A percentile compares a stretch with the other conserved stretches of the same genome.
Evolutionary conservation across 2,329 filamentous ascomycete genomes (phyloP).

Genomic region (Aspergillus alliaceus): DNA sequence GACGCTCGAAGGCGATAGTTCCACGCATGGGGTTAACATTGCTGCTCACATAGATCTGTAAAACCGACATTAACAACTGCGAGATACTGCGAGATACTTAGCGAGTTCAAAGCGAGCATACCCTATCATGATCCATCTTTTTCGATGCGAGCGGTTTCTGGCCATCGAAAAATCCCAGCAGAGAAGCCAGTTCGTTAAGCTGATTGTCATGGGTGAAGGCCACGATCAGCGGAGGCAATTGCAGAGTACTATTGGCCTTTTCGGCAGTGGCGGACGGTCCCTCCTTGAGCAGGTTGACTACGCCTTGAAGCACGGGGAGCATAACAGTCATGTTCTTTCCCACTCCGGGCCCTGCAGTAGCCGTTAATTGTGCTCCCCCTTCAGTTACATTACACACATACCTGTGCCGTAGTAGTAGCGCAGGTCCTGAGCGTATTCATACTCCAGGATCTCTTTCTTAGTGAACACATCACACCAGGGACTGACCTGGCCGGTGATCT

Average conservation of each 20-base stretch:
- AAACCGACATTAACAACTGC: neutral
- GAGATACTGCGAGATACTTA: too few relatives aligned
- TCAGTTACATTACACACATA: neutral
- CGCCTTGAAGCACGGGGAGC: constrained; percentile 58
- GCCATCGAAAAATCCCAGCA: constrained; percentile 62
- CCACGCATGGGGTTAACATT: constrained; percentile 62
- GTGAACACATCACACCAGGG: constrained; percentile 65
- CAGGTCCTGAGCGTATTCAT: constrained; percentile 68
- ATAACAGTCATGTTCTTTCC: constrained; percentile 34
- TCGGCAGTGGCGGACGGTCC: constrained; percentile 46
- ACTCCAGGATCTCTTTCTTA: constrained; percentile 60
- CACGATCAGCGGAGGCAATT: constrained; percentile 58
- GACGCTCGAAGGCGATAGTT: constrained; percentile 63
- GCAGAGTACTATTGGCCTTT: constrained; percentile 47
- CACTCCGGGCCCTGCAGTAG: constrained; percentile 43
- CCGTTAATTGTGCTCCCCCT: constrained; percentile 25
- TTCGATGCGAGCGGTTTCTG: constrained; percentile 52
- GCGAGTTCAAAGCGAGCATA: constrained; percentile 1
- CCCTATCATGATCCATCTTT: constrained; percentile 43
- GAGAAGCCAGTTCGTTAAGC: constrained; percentile 60
- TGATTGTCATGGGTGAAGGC: constrained; percentile 68
- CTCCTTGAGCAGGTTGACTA: constrained; percentile 54
- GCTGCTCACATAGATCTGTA: constrained; percentile 29
- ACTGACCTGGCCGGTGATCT: constrained; percentile 62
- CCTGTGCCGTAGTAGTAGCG: constrained; percentile 68